A percentile compares a stretch with the other conserved stretches of the same genome.
These are phyloP conservation scores for Penicillium polonicum DNA, from an alignment of 2,329 filamentous ascomycete species.

Conservation along the genomic window DNA sequence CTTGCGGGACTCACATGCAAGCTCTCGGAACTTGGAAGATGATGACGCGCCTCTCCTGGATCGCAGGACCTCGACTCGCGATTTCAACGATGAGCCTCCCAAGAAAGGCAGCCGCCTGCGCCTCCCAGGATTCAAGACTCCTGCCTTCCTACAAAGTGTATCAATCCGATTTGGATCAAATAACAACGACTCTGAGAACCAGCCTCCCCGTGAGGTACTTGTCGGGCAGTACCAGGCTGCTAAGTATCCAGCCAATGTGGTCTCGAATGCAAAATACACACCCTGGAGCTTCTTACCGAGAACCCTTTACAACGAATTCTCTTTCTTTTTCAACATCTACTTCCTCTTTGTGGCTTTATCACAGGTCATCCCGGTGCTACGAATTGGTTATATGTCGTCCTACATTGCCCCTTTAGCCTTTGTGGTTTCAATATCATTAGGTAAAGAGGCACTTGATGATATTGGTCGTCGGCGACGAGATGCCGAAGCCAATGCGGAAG, in stretches of 20 bases:
- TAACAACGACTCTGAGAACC: conserved; percentile 42
- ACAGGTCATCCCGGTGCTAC: conserved; percentile 82
- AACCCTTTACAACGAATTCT: conserved; percentile 97
- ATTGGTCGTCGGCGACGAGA: conserved; percentile 82
- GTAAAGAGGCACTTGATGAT: conserved; percentile 94
- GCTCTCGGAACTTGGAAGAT: conserved; percentile 54
- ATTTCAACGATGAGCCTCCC: conserved; percentile 39
- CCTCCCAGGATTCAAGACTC: conserved; percentile 65
- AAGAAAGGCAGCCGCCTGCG: conserved; percentile 57
- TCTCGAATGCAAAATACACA: conserved; percentile 98
- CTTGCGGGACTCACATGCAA: conserved; percentile 60
- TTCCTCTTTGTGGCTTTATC: conserved; percentile 93
- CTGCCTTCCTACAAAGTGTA: conserved; percentile 28
- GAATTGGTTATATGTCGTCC: conserved; percentile 91
- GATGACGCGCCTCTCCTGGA: conserved; percentile 74
- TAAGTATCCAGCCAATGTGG: conserved; percentile 82
- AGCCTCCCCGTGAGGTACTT: conserved; percentile 68
- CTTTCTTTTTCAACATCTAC: conserved; percentile 99
- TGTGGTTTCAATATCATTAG: conserved; percentile 86
- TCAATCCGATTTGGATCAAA: conserved; percentile 30
- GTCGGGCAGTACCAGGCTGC: conserved; percentile 72
- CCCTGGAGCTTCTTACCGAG: conserved; percentile 89
- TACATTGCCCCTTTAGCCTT: conserved; percentile 92
- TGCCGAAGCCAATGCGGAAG: conserved; percentile 90
- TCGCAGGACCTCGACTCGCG: conserved; percentile 38